Evolutionary conservation across 352 stramenopile species (phyloP), one percentile per base, ranked within the genome.

Genomic region (Pythium periplocum): DNA sequence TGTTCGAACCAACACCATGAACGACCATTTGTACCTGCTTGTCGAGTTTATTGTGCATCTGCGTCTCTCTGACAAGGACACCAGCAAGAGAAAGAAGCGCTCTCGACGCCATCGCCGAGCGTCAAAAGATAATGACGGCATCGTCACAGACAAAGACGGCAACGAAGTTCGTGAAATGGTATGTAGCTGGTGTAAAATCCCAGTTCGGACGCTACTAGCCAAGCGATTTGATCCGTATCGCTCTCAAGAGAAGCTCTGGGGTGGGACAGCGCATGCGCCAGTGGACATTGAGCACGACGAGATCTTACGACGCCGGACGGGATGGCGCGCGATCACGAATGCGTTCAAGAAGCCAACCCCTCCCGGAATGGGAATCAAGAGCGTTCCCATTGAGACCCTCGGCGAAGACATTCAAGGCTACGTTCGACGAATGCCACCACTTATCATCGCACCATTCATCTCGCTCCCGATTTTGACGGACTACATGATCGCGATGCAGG

Each of bases 161-260:
- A 59, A 42, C 10, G 61, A 71, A 30, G 54, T 68, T 0, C 63
- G 75, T 31, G 81, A 92, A 61, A 87, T 92, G 81, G 72, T 84
- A 3, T 83, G 76, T 26, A 88, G 78, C 45, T 92, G 81, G 81
- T 83, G 76, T 53, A 92, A 92, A 51, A 78, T 92, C 10, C 81
- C 81, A 5, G 48, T 90, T 6, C 61, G 61, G 6, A 70, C 72
- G 8, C 50, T 92, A 9, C 53, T 92, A 4, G 64, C 73, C 1
- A 75, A 76, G 32, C 67, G 70, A 0, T 51, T 59, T 6, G 78
- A 78, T 6, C 59, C 86, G 43, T 60, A 81, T 26, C 78, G 81
- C 5, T 57, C 57, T 11, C 76, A 78, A 30, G 57, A 86, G 32
- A 82, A 82, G 17, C 54, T 92, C 0, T 87, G 73, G 68, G 81